Base-by-base conservation (phyloP, 2,329 filamentous ascomycete genomes). In the Aureobasidium mangrovei region DNA sequence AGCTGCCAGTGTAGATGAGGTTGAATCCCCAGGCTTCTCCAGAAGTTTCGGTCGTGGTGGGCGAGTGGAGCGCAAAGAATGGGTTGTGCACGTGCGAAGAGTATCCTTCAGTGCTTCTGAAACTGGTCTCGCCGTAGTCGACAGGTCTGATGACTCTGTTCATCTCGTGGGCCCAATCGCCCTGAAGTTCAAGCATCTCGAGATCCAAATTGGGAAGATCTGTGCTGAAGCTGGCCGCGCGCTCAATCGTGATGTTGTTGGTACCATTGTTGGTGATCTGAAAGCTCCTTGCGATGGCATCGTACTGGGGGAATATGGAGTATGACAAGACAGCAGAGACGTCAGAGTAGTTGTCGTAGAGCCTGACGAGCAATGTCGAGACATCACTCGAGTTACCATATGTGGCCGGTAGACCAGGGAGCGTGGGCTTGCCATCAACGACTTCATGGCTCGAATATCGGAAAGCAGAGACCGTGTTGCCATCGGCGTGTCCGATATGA, bases 1-100 rank as follows among this genome's bases (percentile, higher is more conserved):
- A 84, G 0, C 80, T 84, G 2, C 82, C 82, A 0, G 80, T 80
- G 65, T 84, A 85, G 18, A 85, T 71, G 2, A 85, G 72, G 1
- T 79, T 83, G 64, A 85, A 84, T 0, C 81, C 82, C 74, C 80
- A 85, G 5, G 78, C 81, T 36, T 83, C 75, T 1, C 82, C 82
- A 2, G 75, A 72, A 0, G 75, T 74, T 60, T 85, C 82, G 1
- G 81, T 85, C 0, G 82, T 80, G 0, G 69, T 70, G 0, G 81
- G 76, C 3, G 77, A 70, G 0, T 79, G 72, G 2, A 85, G 66
- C 0, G 79, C 74, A 26, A 85, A 71, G 68, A 85, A 85, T 0
- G 82, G 81, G 60, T 85, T 85, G 62, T 84, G 79, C 1, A 81
- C 69, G 59, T 84, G 80, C 0, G 81, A 84, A 0, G 81, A 81